These are phyloP conservation scores for Solanum dulcamara DNA, from an alignment of 257 asterid species.

Conservation along the genomic window DNA sequence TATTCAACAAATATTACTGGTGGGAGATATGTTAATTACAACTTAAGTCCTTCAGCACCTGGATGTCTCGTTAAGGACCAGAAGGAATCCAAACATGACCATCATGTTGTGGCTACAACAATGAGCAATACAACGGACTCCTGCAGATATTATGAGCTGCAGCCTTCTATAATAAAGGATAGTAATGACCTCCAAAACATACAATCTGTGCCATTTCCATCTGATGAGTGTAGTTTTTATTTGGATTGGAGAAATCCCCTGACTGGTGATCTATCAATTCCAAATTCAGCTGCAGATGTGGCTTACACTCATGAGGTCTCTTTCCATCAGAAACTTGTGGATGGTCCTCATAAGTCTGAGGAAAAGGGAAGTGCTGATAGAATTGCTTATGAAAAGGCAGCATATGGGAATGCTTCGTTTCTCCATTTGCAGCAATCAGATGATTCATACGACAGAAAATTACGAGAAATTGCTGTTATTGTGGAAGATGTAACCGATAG, in stretches of 20 bases:
- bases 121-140: background rate
- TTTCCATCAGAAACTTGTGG: background rate
- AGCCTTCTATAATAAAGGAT: constrained; percentile 4
- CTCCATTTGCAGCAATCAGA: constrained; percentile 15
- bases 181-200: constrained; percentile 13
- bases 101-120: background rate
- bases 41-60: background rate
- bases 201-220: constrained; percentile 4
- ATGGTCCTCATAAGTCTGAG: background rate
- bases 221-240: constrained; percentile 7
- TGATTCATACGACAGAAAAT: constrained; percentile 2
- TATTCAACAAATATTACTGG: constrained; percentile 7
- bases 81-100: constrained; percentile 18
- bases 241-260: constrained; percentile 2
- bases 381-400: constrained; percentile 4
- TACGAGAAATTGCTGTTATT: constrained; percentile 13
- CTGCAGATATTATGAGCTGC: constrained; percentile 5
- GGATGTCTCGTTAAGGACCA: background rate
- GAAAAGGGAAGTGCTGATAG: background rate
- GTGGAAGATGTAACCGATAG: constrained; percentile 38
- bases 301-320: background rate
- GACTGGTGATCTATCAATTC: constrained; percentile 5
- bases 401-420: constrained; percentile 7
- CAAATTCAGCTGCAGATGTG: constrained; percentile 1
- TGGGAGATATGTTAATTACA: constrained; percentile 10